Evolutionary conservation across 2,329 filamentous ascomycete species (phyloP).

Genomic region (Leptosphaerulina australis): DNA sequence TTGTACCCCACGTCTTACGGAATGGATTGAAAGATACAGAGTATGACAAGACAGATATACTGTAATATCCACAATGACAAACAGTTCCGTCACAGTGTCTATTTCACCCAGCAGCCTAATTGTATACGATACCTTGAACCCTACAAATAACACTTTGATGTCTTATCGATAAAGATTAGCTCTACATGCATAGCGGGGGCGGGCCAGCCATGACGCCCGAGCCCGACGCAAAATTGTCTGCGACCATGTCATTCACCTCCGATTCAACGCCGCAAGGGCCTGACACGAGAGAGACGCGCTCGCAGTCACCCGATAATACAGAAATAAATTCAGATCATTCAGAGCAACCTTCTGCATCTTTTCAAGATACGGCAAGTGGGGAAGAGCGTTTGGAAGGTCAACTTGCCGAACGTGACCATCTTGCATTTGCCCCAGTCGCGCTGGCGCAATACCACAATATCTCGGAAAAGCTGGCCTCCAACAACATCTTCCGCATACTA

Average conservation of each 20-base stretch:
- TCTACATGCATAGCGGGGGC: constrained; percentile 19
- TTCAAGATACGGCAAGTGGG: neutral
- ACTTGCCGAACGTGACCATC: neutral
- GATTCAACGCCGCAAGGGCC: constrained; percentile 16
- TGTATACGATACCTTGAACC: too few relatives aligned
- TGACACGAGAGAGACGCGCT: neutral
- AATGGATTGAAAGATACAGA: too few relatives aligned
- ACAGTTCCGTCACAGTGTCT: too few relatives aligned
- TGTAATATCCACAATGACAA: too few relatives aligned
- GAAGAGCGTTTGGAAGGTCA: neutral
- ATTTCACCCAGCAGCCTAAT: too few relatives aligned
- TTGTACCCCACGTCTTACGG: too few relatives aligned
- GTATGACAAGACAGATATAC: too few relatives aligned
- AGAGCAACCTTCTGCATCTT: too few relatives aligned
- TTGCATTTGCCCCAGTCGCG: constrained; percentile 30
- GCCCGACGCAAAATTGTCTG: constrained; percentile 9
- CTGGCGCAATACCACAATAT: constrained; percentile 36
- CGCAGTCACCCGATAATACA: neutral
- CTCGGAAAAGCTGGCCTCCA: constrained; percentile 29
- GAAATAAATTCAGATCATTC: too few relatives aligned
- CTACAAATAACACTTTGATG: neutral
- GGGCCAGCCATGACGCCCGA: constrained; percentile 18
- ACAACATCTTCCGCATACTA: constrained; percentile 34
- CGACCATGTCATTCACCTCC: constrained; percentile 18
- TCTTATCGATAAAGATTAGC: constrained; percentile 12